These are phyloP conservation scores for Stenogyne calaminthoides DNA, from an alignment of 305 asterid genomes.

Conservation along the genomic window DNA sequence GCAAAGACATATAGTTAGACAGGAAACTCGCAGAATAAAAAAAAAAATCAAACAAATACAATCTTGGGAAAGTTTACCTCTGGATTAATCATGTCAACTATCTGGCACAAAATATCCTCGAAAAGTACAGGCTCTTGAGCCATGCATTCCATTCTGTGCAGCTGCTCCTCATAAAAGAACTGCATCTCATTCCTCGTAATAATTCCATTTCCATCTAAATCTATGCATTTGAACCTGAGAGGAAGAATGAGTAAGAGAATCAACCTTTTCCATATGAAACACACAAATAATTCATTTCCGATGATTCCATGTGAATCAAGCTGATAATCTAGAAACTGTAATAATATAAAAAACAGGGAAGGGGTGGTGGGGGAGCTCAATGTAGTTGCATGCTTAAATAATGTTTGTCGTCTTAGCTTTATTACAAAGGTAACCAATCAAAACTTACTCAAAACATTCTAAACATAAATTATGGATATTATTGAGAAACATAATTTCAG, in stretches of 20 bases:
- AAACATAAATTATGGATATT: constrained; percentile 13
- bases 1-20: not conserved
- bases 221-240: constrained; percentile 98
- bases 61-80: constrained; percentile 57
- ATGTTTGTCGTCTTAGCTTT: constrained; percentile 4
- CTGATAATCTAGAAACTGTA: not conserved
- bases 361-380: not conserved
- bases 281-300: constrained; percentile 17
- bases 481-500: constrained; percentile 11
- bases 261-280: not conserved
- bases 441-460: not conserved
- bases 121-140: constrained; percentile 99
- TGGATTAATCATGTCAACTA: constrained; percentile 95
- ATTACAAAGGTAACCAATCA: constrained; percentile 11
- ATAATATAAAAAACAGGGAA: not conserved
- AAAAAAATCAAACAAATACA: not conserved
- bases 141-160: constrained; percentile 99
- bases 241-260: constrained; percentile 5
- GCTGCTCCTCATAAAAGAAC: constrained; percentile 97
- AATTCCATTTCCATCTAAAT: constrained; percentile 96
- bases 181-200: constrained; percentile 95
- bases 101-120: constrained; percentile 98
- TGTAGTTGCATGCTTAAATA: constrained; percentile 13
- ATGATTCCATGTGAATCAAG: constrained; percentile 18
- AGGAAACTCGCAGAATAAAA: not conserved